phyloP scores from a whole-genome alignment of 1,139 yeast genomes.

The Diutina rugosa region DNA sequence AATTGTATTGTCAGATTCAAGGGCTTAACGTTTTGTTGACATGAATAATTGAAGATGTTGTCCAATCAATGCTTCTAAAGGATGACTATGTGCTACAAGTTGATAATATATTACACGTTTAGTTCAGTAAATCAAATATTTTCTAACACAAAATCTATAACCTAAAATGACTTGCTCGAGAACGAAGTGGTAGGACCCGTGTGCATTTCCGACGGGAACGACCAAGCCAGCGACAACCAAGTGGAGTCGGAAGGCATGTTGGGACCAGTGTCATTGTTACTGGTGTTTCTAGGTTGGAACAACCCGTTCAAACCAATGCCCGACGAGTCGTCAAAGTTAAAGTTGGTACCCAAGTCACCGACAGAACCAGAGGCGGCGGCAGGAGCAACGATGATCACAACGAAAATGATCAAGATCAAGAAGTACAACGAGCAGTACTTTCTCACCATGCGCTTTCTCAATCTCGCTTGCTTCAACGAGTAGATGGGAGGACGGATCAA shows the following conservation, averaged over 20 bases:
- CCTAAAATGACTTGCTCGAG: background rate
- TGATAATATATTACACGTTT: background rate
- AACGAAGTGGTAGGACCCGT: background rate
- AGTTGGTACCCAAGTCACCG: conserved; percentile 16
- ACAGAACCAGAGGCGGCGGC: conserved; percentile 52
- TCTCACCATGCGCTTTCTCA: conserved; percentile 97
- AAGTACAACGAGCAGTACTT: conserved; percentile 84
- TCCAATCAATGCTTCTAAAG: no score
- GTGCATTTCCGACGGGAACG: background rate
- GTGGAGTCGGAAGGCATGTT: background rate
- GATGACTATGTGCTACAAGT: no score
- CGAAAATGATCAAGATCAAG: conserved; percentile 52
- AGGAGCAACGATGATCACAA: conserved; percentile 80
- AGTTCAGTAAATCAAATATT: background rate
- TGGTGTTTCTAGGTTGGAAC: conserved; percentile 76
- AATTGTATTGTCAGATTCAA: no score
- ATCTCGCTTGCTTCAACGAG: conserved; percentile 91
- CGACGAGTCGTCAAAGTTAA: background rate
- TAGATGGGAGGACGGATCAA: conserved; percentile 98
- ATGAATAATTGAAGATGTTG: no score
- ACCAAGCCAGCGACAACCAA: conserved; percentile 2
- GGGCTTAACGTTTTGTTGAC: no score
- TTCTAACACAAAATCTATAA: background rate
- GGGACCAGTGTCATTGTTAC: conserved; percentile 72
- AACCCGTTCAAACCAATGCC: conserved; percentile 46